These are phyloP conservation scores for Sporothrix curviconia DNA, from an alignment of 2,329 filamentous ascomycete species.

Conservation along the genomic window DNA sequence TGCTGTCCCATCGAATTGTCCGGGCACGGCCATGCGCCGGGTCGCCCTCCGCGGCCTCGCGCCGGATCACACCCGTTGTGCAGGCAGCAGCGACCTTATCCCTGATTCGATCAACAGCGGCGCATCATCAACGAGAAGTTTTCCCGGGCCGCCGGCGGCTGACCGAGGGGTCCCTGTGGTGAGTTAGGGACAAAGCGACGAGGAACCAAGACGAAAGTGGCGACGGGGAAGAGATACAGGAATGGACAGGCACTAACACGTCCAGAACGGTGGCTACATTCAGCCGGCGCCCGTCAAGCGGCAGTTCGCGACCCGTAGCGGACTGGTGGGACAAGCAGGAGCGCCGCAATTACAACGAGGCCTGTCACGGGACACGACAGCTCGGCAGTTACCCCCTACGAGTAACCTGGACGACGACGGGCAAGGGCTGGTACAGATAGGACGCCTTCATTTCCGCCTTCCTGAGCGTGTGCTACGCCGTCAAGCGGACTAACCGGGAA, in stretches of 20 bases:
- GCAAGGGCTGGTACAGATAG: slow-evolving; percentile 65
- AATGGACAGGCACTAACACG: slow-evolving; percentile 19
- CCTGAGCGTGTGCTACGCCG: slow-evolving; percentile 57
- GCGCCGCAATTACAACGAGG: slow-evolving; percentile 92
- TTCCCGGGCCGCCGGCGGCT: slow-evolving; percentile 40
- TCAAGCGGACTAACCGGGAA: slow-evolving; percentile 66
- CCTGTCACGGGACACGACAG: slow-evolving; percentile 91
- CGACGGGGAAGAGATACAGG: not conserved
- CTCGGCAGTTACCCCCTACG: slow-evolving; percentile 82
- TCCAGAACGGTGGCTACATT: slow-evolving; percentile 80
- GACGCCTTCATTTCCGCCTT: slow-evolving; percentile 59
- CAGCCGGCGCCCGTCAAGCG: slow-evolving; percentile 78
- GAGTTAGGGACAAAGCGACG: slow-evolving; percentile 41
- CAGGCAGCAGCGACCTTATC: slow-evolving; percentile 54
- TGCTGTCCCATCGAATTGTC: slow-evolving; percentile 55
- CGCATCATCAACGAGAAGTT: slow-evolving; percentile 47
- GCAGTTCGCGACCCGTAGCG: slow-evolving; percentile 86
- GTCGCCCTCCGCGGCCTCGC: slow-evolving; percentile 39
- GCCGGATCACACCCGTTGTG: slow-evolving; percentile 41
- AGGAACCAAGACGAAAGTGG: not conserved
- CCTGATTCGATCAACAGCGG: slow-evolving; percentile 42
- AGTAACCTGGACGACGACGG: slow-evolving; percentile 77
- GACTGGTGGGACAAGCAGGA: slow-evolving; percentile 99
- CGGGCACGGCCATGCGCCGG: slow-evolving; percentile 44
- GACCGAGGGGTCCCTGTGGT: slow-evolving; percentile 57